phyloP scores from a whole-genome alignment of 306 rosid genomes.

The Vicia faba region DNA sequence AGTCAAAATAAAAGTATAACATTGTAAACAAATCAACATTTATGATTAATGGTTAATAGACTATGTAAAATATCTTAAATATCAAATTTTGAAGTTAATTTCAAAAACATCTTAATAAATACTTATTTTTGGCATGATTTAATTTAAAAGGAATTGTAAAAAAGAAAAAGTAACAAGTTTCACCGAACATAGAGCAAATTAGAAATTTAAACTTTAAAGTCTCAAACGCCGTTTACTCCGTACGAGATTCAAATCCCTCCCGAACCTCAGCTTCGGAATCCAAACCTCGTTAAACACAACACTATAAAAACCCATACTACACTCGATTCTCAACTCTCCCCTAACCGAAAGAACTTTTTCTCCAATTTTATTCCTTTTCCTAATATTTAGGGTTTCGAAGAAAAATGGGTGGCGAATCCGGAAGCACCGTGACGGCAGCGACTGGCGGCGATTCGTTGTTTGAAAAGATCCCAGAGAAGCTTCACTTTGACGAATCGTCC shows the following conservation, averaged over 20 bases:
- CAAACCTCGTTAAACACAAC: conserved; percentile 41
- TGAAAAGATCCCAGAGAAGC: conserved; percentile 70
- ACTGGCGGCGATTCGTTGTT: conserved; percentile 48
- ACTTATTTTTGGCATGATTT: no score
- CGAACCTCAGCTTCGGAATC: conserved; percentile 37
- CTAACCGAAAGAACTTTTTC: conserved; percentile 8
- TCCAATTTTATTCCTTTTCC: background rate
- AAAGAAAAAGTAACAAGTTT: background rate
- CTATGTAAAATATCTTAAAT: no score
- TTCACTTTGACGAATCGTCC: conserved; percentile 60
- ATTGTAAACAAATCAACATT: no score
- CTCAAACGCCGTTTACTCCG: conserved; percentile 43
- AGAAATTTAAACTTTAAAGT: background rate
- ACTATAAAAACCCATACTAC: conserved; percentile 38
- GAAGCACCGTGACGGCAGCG: conserved; percentile 40
- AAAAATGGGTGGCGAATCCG: conserved; percentile 40
- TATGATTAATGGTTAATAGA: no score
- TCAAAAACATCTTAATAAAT: no score
- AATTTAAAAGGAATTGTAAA: no score
- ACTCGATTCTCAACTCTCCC: background rate
- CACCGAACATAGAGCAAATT: background rate
- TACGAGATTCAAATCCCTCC: conserved; percentile 36
- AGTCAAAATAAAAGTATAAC: no score
- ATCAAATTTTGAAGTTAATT: no score
- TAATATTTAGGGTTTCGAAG: conserved; percentile 38